Conservation (phyloP, 1,139 yeast species). For the Hyphopichia burtonii region DNA sequence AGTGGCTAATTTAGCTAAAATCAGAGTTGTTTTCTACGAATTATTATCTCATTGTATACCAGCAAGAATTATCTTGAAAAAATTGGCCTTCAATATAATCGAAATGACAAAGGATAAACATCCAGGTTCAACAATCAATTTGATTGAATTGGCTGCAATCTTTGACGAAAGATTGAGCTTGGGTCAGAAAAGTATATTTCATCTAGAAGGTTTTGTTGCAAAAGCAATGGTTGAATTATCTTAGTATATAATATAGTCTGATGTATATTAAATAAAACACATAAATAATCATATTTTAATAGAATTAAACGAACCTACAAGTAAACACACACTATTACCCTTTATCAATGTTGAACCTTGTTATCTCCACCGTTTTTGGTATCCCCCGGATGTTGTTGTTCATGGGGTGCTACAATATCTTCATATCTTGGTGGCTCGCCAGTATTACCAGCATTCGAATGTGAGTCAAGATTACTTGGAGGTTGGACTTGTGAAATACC, state of each 20-base stretch:
- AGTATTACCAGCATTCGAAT: neutral
- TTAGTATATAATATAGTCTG: slow-evolving; percentile 12
- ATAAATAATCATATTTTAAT: neutral
- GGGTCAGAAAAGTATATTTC: slow-evolving; percentile 89
- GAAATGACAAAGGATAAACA: slow-evolving; percentile 32
- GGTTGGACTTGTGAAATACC: slow-evolving; percentile 2
- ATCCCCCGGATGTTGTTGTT: slow-evolving; percentile 12
- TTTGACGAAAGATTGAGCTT: slow-evolving; percentile 87
- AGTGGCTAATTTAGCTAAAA: slow-evolving; percentile 70
- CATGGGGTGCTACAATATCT: slow-evolving; percentile 17
- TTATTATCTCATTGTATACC: slow-evolving; percentile 92
- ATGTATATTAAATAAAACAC: neutral
- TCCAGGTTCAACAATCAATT: slow-evolving; percentile 27
- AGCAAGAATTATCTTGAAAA: slow-evolving; percentile 71
- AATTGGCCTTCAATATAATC: slow-evolving; percentile 59
- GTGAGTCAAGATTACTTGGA: neutral
- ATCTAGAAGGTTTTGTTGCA: slow-evolving; percentile 91
- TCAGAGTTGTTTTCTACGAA: slow-evolving; percentile 78
- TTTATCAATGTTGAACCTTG: slow-evolving; percentile 37
- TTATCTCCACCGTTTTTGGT: slow-evolving; percentile 20
- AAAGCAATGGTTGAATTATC: slow-evolving; percentile 67
- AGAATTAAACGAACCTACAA: too few relatives aligned
- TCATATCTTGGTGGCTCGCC: slow-evolving; percentile 23
- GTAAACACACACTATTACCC: too few relatives aligned
- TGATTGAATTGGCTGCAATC: slow-evolving; percentile 67